Conservation (phyloP, 306 rosid species). For the Pterocarpus macrocarpus region DNA sequence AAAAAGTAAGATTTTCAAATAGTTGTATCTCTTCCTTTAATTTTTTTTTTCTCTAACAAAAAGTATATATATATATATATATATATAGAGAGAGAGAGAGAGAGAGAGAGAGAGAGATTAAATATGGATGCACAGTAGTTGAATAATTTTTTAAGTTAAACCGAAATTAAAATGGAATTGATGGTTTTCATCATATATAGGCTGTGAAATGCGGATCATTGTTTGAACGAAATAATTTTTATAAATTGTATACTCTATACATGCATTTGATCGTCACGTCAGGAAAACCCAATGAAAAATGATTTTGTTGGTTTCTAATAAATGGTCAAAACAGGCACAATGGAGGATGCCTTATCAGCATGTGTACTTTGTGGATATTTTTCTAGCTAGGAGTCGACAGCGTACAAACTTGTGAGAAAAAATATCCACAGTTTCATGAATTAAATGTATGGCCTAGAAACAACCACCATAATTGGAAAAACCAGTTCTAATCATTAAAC, state of each 20-base stretch:
- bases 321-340: slow-evolving; percentile 66
- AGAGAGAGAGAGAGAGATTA: too few relatives aligned
- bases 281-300: slow-evolving; percentile 42
- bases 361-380: slow-evolving; percentile 50
- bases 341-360: slow-evolving; percentile 50
- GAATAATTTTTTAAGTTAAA: too few relatives aligned
- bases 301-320: slow-evolving; percentile 62
- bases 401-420: slow-evolving; percentile 35
- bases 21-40: too few relatives aligned
- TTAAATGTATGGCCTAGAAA: slow-evolving; percentile 61
- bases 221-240: too few relatives aligned
- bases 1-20: too few relatives aligned
- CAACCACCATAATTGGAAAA: slow-evolving; percentile 39
- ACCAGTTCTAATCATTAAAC: background rate
- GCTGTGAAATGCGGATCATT: too few relatives aligned
- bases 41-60: too few relatives aligned
- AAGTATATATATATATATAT: too few relatives aligned
- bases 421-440: background rate
- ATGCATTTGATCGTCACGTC: slow-evolving; percentile 27
- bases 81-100: too few relatives aligned
- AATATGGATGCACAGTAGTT: too few relatives aligned
- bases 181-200: background rate
- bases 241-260: too few relatives aligned
- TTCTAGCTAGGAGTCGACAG: slow-evolving; percentile 44
- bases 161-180: background rate